Evolutionary conservation across 2,329 filamentous ascomycete species (phyloP).

Genomic region (Chaetomiaceae sp.): DNA sequence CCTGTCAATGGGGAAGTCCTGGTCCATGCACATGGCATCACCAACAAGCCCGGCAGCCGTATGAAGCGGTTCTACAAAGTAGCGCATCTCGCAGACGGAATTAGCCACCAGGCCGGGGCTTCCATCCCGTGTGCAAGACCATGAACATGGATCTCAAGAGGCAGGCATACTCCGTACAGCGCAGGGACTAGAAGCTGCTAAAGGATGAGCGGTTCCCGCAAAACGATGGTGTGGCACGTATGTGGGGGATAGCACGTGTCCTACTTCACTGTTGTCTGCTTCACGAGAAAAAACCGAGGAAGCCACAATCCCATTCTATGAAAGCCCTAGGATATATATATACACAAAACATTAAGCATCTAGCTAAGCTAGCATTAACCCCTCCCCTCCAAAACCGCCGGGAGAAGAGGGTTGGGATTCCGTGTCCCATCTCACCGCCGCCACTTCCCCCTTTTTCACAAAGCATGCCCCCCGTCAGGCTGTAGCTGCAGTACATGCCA

Average conservation of each 20-base stretch:
- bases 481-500: too few relatives aligned
- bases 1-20: too few relatives aligned
- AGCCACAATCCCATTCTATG: constrained; percentile 4
- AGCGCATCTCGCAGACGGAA: not conserved
- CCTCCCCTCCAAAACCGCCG: not conserved
- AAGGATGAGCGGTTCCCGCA: too few relatives aligned
- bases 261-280: too few relatives aligned
- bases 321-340: constrained; percentile 8
- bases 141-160: not conserved
- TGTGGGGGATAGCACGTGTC: too few relatives aligned
- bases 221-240: too few relatives aligned
- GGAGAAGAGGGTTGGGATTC: not conserved
- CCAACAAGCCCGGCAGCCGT: too few relatives aligned
- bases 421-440: not conserved
- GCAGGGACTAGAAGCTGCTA: too few relatives aligned
- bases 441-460: not conserved
- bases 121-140: not conserved
- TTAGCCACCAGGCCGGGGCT: not conserved
- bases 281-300: too few relatives aligned
- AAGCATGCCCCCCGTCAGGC: not conserved
- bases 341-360: constrained; percentile 12
- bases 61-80: not conserved
- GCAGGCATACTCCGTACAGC: too few relatives aligned
- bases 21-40: too few relatives aligned
- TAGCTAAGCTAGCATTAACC: constrained; percentile 4